phyloP scores from a whole-genome alignment of 2,329 filamentous ascomycete species.

The Aureobasidium sp. region DNA sequence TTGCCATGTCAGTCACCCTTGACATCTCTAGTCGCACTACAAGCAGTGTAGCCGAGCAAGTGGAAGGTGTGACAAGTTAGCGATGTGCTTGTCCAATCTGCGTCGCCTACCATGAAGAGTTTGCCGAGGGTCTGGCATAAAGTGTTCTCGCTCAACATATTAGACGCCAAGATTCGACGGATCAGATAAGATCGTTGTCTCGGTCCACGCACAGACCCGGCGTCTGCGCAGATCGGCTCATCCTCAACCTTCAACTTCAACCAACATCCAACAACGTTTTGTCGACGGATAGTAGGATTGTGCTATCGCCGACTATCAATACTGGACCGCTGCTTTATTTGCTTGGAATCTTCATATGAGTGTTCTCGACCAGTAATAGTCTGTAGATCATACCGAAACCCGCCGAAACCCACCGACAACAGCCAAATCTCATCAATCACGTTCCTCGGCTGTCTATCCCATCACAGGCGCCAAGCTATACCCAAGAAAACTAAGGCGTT shows the following conservation, averaged over 20 bases:
- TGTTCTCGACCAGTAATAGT: neutral
- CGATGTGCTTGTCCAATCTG: neutral
- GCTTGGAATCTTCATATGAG: neutral
- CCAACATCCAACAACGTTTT: neutral
- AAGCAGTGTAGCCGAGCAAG: neutral
- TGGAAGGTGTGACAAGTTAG: neutral
- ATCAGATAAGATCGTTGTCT: constrained; percentile 1
- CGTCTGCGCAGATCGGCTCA: neutral
- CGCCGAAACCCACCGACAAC: neutral
- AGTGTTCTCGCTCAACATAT: neutral
- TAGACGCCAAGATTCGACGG: neutral
- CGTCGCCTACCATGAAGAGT: neutral
- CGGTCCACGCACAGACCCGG: neutral
- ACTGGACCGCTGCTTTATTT: constrained; percentile 5
- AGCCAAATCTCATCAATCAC: neutral
- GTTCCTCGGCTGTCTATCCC: constrained; percentile 7
- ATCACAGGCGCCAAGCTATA: neutral
- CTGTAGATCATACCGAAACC: neutral
- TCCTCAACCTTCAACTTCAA: neutral
- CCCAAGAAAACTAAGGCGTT: neutral
- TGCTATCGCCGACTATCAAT: constrained; percentile 1
- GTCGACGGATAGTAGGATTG: neutral
- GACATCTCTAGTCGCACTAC: neutral
- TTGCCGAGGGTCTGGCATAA: constrained; percentile 1
- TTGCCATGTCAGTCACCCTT: neutral